Conservation (phyloP, 2,329 filamentous ascomycete species). For the Calonectria henricotiae region DNA sequence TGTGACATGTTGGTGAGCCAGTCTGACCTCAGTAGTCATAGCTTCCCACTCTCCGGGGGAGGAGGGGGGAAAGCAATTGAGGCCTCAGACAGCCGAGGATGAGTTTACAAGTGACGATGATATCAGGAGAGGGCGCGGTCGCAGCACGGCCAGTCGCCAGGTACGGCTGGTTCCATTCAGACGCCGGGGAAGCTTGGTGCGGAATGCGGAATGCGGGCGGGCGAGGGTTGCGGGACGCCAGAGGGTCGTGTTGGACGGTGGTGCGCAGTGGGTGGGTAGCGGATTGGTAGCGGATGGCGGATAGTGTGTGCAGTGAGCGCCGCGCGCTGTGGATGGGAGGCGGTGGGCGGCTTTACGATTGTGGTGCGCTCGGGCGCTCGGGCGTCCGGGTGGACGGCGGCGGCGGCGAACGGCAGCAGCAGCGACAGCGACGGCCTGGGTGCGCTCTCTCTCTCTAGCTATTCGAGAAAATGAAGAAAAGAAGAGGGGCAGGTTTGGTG, state of each 20-base stretch:
- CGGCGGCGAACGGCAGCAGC: slow-evolving; percentile 45
- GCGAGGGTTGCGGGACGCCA: slow-evolving; percentile 42
- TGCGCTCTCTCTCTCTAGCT: neutral
- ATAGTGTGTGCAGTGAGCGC: neutral
- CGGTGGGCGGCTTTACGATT: slow-evolving; percentile 45
- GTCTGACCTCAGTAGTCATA: slow-evolving; percentile 59
- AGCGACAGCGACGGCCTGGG: slow-evolving; percentile 14
- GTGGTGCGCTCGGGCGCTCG: slow-evolving; percentile 50
- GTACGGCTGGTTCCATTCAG: slow-evolving; percentile 52
- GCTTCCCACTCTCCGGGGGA: slow-evolving; percentile 49
- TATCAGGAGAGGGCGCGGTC: slow-evolving; percentile 45
- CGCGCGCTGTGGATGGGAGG: slow-evolving; percentile 32
- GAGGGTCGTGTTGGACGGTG: slow-evolving; percentile 38
- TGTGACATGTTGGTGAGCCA: slow-evolving; percentile 61
- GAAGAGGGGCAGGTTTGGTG: slow-evolving; percentile 28
- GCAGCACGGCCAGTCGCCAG: slow-evolving; percentile 51
- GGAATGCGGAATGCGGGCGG: slow-evolving; percentile 47
- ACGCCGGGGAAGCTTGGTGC: slow-evolving; percentile 43
- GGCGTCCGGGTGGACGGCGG: slow-evolving; percentile 51
- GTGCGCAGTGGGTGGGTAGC: slow-evolving; percentile 1
- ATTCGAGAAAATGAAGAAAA: neutral
- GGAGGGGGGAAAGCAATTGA: slow-evolving; percentile 41
- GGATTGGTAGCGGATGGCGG: neutral
- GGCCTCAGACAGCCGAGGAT: slow-evolving; percentile 17
- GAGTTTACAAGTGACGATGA: slow-evolving; percentile 7